Evolutionary conservation across 1,139 yeast species (phyloP).

Genomic region (Yamadazyma taylorii): DNA sequence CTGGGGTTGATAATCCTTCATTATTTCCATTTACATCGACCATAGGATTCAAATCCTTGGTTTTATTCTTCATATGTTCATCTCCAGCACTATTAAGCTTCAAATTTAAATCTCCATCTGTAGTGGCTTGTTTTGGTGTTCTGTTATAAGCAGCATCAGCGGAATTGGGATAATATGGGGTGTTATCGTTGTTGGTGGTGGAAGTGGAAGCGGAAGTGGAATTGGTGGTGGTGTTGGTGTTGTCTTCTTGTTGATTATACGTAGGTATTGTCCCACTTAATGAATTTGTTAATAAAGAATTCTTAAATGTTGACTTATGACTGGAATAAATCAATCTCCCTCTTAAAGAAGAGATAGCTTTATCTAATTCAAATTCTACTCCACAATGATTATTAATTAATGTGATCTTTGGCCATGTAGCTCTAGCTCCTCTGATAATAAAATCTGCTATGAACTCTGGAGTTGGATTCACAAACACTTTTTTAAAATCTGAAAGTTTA

Average conservation of each 20-base stretch:
- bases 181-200: too few relatives aligned
- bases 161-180: too few relatives aligned
- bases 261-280: conserved; percentile 3
- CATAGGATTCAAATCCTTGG: conserved; percentile 2
- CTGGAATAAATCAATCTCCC: conserved; percentile 57
- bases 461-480: conserved; percentile 76
- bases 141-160: too few relatives aligned
- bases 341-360: conserved; percentile 66
- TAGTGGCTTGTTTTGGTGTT: too few relatives aligned
- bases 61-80: too few relatives aligned
- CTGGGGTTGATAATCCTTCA: conserved; percentile 10
- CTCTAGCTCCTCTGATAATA: conserved; percentile 79
- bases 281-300: conserved; percentile 8
- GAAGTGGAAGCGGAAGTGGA: too few relatives aligned
- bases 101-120: too few relatives aligned
- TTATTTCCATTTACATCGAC: too few relatives aligned
- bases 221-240: too few relatives aligned
- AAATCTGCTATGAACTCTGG: conserved; percentile 71
- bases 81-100: too few relatives aligned
- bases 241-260: too few relatives aligned
- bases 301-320: conserved; percentile 21
- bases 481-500: conserved; percentile 55
- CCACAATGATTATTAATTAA: conserved; percentile 86
- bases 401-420: conserved; percentile 91
- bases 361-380: conserved; percentile 83